These are phyloP conservation scores for Geranomyces variabilis DNA, from an alignment of 192 early-diverging fungal genomes.

Conservation along the genomic window DNA sequence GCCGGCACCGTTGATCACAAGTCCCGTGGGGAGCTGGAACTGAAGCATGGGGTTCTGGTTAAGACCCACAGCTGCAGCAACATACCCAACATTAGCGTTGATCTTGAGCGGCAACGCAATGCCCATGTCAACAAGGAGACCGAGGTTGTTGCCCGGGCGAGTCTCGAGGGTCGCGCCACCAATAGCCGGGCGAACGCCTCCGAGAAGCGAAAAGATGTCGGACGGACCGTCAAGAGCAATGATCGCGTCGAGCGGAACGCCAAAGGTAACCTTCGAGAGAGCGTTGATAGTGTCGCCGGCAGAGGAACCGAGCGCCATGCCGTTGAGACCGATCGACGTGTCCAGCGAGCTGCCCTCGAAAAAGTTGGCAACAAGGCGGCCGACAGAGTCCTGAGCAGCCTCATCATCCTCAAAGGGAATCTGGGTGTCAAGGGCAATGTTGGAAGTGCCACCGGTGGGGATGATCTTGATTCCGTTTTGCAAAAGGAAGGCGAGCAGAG, in stretches of 20 bases:
- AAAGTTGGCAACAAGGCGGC: conserved; percentile 36
- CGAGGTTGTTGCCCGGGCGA: conserved; percentile 34
- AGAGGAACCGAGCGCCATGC: conserved; percentile 18
- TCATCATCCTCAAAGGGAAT: conserved; percentile 39
- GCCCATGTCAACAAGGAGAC: conserved; percentile 27
- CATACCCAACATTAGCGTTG: conserved; percentile 25
- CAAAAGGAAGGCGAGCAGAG: conserved; percentile 25
- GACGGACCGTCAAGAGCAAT: conserved; percentile 29
- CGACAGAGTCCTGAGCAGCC: conserved; percentile 33
- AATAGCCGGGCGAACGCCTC: conserved; percentile 16
- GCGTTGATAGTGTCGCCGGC: conserved; percentile 29
- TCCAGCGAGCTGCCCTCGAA: conserved; percentile 27
- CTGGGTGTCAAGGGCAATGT: conserved; percentile 14
- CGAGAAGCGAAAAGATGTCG: conserved; percentile 33
- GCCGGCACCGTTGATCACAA: conserved; percentile 22
- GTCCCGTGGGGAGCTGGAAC: conserved; percentile 24
- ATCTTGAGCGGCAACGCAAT: conserved; percentile 19
- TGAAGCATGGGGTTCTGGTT: conserved; percentile 34
- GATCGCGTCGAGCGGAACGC: conserved; percentile 17
- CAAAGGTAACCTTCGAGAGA: conserved; percentile 20
- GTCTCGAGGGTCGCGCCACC: conserved; percentile 30
- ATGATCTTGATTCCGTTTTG: conserved; percentile 21
- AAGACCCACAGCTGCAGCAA: conserved; percentile 24
- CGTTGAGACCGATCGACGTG: conserved; percentile 10
- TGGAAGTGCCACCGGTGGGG: conserved; percentile 4